Percentiles rank a stretch among this genome's conserved stretches.
phyloP scores from a whole-genome alignment of 2,329 filamentous ascomycete genomes.

The Leptographium procerum region DNA sequence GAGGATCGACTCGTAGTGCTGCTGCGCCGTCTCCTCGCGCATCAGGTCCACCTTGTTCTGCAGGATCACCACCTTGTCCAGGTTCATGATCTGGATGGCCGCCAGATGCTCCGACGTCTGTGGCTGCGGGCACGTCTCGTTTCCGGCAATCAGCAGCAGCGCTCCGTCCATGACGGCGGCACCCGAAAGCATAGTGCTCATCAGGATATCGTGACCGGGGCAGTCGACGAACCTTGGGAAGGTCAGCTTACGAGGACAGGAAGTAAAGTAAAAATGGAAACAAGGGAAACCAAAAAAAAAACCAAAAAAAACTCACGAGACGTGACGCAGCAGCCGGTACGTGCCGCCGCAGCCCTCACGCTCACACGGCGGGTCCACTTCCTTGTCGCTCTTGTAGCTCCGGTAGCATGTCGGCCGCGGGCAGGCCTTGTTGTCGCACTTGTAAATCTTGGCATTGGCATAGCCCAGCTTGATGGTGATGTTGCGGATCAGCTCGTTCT shows the following conservation, averaged over 20 bases:
- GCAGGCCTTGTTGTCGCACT: conserved; percentile 87
- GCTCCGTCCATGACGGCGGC: conserved; percentile 99
- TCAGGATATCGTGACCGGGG: conserved; percentile 99
- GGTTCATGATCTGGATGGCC: conserved; percentile 99
- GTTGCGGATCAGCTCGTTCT: conserved; percentile 98
- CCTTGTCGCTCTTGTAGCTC: conserved; percentile 98
- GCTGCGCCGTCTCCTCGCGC: conserved; percentile 84
- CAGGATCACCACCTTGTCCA: conserved; percentile 98
- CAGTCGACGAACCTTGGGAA: conserved; percentile 82
- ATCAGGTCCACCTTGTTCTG: conserved; percentile 99
- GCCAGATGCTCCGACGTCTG: conserved; percentile 98
- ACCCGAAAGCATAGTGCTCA: conserved; percentile 99
- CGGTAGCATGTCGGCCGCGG: conserved; percentile 90
- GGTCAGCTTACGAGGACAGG: neutral
- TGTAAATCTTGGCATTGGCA: conserved; percentile 98
- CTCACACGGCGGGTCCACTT: conserved; percentile 93
- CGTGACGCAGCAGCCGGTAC: conserved; percentile 81
- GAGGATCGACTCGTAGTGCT: conserved; percentile 93
- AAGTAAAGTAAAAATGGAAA: neutral
- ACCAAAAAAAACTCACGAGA: conserved; percentile 55
- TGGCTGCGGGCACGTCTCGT: conserved; percentile 95
- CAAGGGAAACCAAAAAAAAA: neutral
- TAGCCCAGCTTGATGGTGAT: conserved; percentile 99
- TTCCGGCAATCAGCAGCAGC: conserved; percentile 89
- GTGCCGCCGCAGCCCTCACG: conserved; percentile 79